Evolutionary conservation across 805 yeast genomes (phyloP).

Genomic region (Yarrowia osloensis): DNA sequence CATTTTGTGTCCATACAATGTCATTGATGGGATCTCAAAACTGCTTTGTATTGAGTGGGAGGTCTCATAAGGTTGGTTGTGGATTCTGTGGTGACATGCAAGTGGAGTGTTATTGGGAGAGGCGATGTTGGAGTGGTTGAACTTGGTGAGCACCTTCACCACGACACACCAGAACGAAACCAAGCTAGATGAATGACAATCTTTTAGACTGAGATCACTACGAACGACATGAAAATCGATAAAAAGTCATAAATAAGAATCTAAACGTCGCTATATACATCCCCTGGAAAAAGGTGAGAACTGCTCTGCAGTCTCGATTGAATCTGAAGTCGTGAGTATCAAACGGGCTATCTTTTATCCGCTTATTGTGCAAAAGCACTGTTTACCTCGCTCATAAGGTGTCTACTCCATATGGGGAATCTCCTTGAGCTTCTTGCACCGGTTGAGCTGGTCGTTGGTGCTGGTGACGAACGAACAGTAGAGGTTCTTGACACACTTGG

Average conservation of each 20-base stretch:
- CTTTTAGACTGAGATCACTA: too few species aligned
- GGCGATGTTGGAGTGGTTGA: too few species aligned
- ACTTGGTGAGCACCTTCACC: too few species aligned
- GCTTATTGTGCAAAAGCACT: too few species aligned
- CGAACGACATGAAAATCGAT: too few species aligned
- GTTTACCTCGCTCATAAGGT: too few species aligned
- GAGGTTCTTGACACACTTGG: neutral
- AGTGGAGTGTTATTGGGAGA: too few species aligned
- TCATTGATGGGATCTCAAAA: neutral
- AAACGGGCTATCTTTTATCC: too few species aligned
- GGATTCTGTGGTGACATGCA: too few species aligned
- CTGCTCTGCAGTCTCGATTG: neutral
- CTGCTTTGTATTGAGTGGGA: neutral
- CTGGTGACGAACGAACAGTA: neutral
- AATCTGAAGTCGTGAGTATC: neutral
- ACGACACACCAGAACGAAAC: too few species aligned
- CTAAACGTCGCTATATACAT: constrained; percentile 8
- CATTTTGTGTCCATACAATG: neutral
- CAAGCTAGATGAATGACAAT: too few species aligned
- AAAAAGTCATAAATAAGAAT: neutral
- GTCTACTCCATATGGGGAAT: neutral
- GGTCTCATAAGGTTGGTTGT: neutral
- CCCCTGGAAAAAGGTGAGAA: neutral
- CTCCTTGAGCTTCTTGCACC: neutral
- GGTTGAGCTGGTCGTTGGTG: neutral